Percentiles rank a stretch among this genome's conserved stretches.
Evolutionary conservation across 345 rosid genomes (phyloP).

Genomic region (Gossypium mustelinum): DNA sequence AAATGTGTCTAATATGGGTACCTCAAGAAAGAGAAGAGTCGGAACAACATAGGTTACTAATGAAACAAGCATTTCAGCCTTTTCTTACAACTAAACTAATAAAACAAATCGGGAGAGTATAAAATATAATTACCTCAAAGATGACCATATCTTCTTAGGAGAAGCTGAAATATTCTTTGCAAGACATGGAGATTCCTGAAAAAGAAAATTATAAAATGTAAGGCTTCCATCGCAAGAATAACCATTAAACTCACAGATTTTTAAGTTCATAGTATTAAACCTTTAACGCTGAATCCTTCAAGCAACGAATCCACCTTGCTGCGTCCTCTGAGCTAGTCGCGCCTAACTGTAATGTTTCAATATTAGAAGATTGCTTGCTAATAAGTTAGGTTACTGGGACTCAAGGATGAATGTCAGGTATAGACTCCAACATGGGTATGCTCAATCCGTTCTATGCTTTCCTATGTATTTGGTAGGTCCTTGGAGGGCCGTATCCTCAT

Average conservation of each 20-base stretch:
- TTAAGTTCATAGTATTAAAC: slow-evolving; percentile 26
- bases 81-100: neutral
- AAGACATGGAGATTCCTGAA: slow-evolving; percentile 51
- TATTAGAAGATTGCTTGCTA: neutral
- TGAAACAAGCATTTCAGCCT: neutral
- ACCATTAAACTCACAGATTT: neutral
- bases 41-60: too few species aligned
- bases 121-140: slow-evolving; percentile 33
- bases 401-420: neutral
- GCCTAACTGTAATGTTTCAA: slow-evolving; percentile 53
- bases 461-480: neutral
- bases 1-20: too few species aligned
- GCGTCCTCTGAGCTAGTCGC: slow-evolving; percentile 96
- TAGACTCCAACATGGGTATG: neutral
- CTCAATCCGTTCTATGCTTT: neutral
- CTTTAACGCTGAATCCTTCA: slow-evolving; percentile 75
- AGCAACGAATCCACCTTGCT: slow-evolving; percentile 70
- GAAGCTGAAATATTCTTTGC: slow-evolving; percentile 43
- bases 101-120: neutral
- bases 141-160: slow-evolving; percentile 53
- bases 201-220: neutral
- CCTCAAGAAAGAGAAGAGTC: too few species aligned
- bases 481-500: neutral
- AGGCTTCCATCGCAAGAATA: slow-evolving; percentile 18
- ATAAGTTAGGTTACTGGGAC: neutral